These are phyloP conservation scores for Psilocybe cyanescens DNA, from an alignment of 768 basidiomycete species.

Conservation along the genomic window DNA sequence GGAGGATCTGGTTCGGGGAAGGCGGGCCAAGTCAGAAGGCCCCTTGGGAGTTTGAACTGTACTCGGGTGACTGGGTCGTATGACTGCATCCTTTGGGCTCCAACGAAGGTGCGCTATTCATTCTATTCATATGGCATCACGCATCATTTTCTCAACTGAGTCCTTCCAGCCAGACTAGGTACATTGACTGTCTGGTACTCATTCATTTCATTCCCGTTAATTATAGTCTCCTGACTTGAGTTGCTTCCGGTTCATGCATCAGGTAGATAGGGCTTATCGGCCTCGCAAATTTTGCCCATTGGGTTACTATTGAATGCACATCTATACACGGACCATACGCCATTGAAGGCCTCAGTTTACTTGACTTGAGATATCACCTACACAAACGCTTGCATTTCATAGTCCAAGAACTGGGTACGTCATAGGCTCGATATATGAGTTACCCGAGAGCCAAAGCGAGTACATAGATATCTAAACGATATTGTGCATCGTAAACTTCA, in stretches of 20 bases:
- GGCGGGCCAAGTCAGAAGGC: slow-evolving; percentile 50
- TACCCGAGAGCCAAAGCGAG: no score
- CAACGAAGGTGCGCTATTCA: background rate
- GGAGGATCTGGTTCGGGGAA: slow-evolving; percentile 78
- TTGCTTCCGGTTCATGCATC: background rate
- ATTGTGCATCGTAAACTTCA: no score
- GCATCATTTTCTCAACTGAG: background rate
- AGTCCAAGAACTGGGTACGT: no score
- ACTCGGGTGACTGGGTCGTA: slow-evolving; percentile 34
- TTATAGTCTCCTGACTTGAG: background rate
- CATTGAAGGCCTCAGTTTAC: no score
- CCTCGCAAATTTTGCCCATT: background rate
- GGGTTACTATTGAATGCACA: no score
- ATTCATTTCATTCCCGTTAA: background rate
- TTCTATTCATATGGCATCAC: background rate
- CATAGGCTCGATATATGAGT: no score
- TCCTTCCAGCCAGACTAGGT: background rate
- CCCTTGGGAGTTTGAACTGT: slow-evolving; percentile 82
- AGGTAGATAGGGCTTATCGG: slow-evolving; percentile 6
- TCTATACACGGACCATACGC: no score
- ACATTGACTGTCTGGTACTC: background rate
- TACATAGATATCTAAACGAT: no score
- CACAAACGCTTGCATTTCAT: no score
- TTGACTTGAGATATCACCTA: no score
- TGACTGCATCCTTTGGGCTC: background rate